Percentiles rank a stretch among this genome's conserved stretches.
Conservation (phyloP, 345 rosid species). For the Kernera saxatilis region DNA sequence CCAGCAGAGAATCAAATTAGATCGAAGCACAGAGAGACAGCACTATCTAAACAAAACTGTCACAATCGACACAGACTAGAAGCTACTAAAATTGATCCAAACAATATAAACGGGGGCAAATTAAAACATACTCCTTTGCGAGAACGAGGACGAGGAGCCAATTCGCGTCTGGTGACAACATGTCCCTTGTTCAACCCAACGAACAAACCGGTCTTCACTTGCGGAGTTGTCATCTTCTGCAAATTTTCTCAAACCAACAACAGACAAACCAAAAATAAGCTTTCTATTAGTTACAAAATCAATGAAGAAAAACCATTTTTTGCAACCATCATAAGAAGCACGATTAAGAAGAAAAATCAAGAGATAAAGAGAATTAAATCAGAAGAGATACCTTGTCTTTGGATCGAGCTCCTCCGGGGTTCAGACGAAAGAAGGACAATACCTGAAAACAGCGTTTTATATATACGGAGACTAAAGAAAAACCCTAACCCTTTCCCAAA, state of each 20-base stretch:
- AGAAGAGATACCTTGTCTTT: background rate
- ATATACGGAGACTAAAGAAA: background rate
- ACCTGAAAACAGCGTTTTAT: background rate
- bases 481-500: slow-evolving; percentile 8
- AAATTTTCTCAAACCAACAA: background rate
- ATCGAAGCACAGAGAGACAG: too few relatives aligned
- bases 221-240: slow-evolving; percentile 23
- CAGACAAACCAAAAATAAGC: background rate
- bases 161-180: slow-evolving; percentile 30
- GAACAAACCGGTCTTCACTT: slow-evolving; percentile 31
- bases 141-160: slow-evolving; percentile 34
- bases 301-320: background rate
- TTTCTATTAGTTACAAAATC: background rate
- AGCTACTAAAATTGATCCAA: background rate
- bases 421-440: background rate
- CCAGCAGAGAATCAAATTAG: background rate
- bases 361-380: background rate
- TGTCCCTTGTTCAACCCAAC: slow-evolving; percentile 42
- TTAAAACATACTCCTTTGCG: slow-evolving; percentile 34
- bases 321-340: background rate
- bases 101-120: background rate
- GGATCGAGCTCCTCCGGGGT: slow-evolving; percentile 5
- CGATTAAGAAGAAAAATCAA: background rate
- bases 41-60: background rate
- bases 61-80: background rate